phyloP scores from a whole-genome alignment of 2,329 filamentous ascomycete species.

The Periconia macrospinosa region DNA sequence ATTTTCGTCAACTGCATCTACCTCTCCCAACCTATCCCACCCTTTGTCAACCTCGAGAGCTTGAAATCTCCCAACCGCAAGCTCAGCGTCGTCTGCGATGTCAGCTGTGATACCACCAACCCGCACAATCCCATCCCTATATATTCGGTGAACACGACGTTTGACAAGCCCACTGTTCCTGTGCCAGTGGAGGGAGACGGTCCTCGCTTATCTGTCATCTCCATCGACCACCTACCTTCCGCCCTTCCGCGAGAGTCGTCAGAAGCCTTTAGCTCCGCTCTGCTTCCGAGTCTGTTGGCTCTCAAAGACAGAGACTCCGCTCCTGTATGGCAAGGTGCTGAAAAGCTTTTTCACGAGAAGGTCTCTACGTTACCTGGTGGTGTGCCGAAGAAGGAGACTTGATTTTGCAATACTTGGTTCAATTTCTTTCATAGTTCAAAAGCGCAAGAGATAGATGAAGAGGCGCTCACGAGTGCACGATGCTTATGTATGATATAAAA shows the following conservation, averaged over 20 bases:
- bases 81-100: constrained; percentile 65
- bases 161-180: constrained; percentile 81
- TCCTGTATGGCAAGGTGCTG: constrained; percentile 81
- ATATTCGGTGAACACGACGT: constrained; percentile 83
- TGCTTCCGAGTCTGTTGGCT: constrained; percentile 75
- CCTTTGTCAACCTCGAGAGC: constrained; percentile 74
- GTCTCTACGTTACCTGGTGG: constrained; percentile 66
- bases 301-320: constrained; percentile 74
- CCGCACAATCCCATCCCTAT: constrained; percentile 76
- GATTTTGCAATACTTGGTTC: constrained; percentile 1
- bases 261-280: constrained; percentile 77
- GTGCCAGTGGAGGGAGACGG: constrained; percentile 63
- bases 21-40: constrained; percentile 74
- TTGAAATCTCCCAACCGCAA: constrained; percentile 70
- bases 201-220: constrained; percentile 75
- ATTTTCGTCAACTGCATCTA: constrained; percentile 67
- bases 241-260: constrained; percentile 84
- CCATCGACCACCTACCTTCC: constrained; percentile 52
- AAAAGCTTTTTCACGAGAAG: constrained; percentile 84
- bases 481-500: no score
- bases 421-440: no score
- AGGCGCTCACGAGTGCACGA: neutral
- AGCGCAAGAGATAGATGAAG: constrained; percentile 3
- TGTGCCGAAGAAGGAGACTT: constrained; percentile 31
- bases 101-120: constrained; percentile 69